Evolutionary conservation across 805 yeast genomes (phyloP), one percentile per base, ranked within the genome.

Genomic region (Scheffersomyces lignosus): DNA sequence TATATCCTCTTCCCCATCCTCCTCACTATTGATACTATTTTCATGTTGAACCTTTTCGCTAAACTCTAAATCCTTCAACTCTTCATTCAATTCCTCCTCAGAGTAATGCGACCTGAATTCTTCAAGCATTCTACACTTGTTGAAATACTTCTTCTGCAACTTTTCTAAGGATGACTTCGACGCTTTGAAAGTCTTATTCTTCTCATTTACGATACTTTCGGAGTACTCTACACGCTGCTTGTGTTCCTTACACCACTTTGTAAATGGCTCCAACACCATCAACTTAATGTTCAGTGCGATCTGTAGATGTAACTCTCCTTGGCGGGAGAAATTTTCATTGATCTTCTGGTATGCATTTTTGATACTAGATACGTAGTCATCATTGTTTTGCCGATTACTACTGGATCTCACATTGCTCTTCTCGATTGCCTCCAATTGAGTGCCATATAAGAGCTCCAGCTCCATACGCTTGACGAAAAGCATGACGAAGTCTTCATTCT

Each of bases 231-330:
- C 73, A 31, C 95, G 64, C 47, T 76, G 77, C 36, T 73, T 74
- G 59, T 87, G 95, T 36, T 83, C 89, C 13, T 65, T 67, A 28
- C 89, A 73, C 95, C 95, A 88, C 48, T 75, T 73, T 8, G 77
- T 58, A 51, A 87, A 87, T 1, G 95, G 96, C 16, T 70, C 71
- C 34, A 84, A 54, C 1, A 87, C 91, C 57, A 77, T 63, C 1
- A 63, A 50, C 38, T 75, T 73, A 41, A 87, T 80, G 44, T 75
- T 77, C 4, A 73, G 66, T 1, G 91, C 85, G 18, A 87, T 76
- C 33, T 73, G 73, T 29, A 77, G 38, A 54, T 83, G 90, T 25
- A 70, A 66, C 31, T 60, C 58, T 4, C 86, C 87, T 57, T 85
- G 85, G 25, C 62, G 68, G 14, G 60, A 60, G 71, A 82, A 76